Base-by-base conservation (phyloP, 2,329 filamentous ascomycete genomes). In the Fusarium coicis region DNA sequence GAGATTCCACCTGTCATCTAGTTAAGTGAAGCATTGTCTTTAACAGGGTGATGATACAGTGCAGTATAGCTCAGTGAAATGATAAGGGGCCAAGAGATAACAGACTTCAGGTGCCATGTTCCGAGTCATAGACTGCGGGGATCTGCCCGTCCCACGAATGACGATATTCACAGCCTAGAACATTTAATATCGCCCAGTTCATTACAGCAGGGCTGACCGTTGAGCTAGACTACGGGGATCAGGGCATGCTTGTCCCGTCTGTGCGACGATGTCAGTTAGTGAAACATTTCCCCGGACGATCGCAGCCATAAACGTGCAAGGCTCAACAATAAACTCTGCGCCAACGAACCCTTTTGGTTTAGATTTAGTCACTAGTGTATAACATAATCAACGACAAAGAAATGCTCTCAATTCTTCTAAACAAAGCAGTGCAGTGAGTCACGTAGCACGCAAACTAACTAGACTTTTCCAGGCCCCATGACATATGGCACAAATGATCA, bases 141-240 rank as follows among this genome's bases (percentile, higher is more conserved):
- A 26, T 52, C n/a, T 52, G 34, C 19, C 34, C 32, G 50, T 28
- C 23, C 50, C 50, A 19, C 3, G 23, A 12, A 40, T 54, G 19
- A 15, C 19, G 18, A 53, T 28, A 21, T n/a, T 14, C 23, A 4
- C 23, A 54, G 26, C n/a, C 23, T 54, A 40, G 34, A 40, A 54
- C 50, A 40, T 39, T 53, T 28, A 28, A 39, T 53, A 39, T 53
- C 19, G 23, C 23, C 32, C 6, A 11, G 10, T 26, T 28, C 32
- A 47, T 46, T 34, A 47, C 21, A 36, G n/a, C 47, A 60, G 47
- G 57, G 57, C 57, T 60, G 57, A 60, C 46, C 57, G 57, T 60
- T 60, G 47, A 55, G 37, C 28, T 55, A 40, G 49, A 52, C 18
- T 19, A 36, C 37, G 34, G 47, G 57, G 47, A 55, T 26, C 12